A percentile compares a stretch with the other conserved stretches of the same genome.
These are phyloP conservation scores for Sarocladium kiliense DNA, from an alignment of 2,329 filamentous ascomycete species.

Conservation along the genomic window DNA sequence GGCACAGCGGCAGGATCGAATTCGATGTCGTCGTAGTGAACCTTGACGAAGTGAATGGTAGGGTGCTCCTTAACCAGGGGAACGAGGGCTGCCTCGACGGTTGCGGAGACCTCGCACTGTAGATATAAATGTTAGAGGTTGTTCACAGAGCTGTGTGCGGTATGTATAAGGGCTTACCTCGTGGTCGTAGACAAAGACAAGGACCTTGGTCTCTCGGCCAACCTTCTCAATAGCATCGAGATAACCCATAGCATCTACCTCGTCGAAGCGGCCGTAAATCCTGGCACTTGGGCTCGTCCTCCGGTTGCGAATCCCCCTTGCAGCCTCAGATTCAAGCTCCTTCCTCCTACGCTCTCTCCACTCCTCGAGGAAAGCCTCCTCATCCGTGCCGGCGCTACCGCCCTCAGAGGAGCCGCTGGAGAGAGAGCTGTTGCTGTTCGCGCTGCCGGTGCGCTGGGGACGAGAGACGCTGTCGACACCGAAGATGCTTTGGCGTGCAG, in stretches of 20 bases:
- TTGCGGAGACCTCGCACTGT: slow-evolving; percentile 71
- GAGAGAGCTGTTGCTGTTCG: slow-evolving; percentile 37
- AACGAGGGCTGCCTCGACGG: slow-evolving; percentile 73
- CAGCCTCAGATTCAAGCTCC: slow-evolving; percentile 65
- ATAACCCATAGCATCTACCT: slow-evolving; percentile 86
- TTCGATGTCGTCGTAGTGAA: slow-evolving; percentile 88
- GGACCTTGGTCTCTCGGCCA: slow-evolving; percentile 71
- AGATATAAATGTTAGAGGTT: slow-evolving; percentile 21
- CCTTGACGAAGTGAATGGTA: slow-evolving; percentile 79
- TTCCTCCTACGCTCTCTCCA: slow-evolving; percentile 79
- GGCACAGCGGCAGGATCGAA: slow-evolving; percentile 88
- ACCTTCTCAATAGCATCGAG: slow-evolving; percentile 96
- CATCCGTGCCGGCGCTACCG: slow-evolving; percentile 55
- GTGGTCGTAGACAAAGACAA: slow-evolving; percentile 90
- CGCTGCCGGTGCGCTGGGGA: slow-evolving; percentile 19
- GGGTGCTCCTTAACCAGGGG: slow-evolving; percentile 68
- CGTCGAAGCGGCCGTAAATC: slow-evolving; percentile 72
- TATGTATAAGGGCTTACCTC: slow-evolving; percentile 55
- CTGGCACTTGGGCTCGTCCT: slow-evolving; percentile 72
- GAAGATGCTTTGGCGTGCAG: slow-evolving; percentile 51
- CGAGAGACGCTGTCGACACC: slow-evolving; percentile 32
- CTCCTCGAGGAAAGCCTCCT: slow-evolving; percentile 74
- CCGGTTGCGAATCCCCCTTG: slow-evolving; percentile 51
- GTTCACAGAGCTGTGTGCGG: neutral
- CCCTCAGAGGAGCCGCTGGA: slow-evolving; percentile 25